These are phyloP conservation scores for Colletotrichum melonis DNA, from an alignment of 2,329 filamentous ascomycete species.

Conservation along the genomic window DNA sequence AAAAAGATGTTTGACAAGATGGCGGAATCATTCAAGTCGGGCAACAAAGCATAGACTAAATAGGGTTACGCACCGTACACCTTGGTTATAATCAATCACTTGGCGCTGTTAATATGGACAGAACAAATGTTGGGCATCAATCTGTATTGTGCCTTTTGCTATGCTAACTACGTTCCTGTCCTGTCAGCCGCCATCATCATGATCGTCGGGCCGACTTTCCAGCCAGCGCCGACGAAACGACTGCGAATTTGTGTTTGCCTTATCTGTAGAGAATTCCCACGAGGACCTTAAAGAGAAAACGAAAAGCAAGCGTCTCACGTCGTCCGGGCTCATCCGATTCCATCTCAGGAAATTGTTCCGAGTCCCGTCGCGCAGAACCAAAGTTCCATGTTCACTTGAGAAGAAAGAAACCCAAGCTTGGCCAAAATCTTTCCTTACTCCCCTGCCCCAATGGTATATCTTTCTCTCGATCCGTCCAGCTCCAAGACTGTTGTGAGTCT, in stretches of 20 bases:
- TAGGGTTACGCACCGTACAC: too few relatives aligned
- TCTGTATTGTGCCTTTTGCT: slow-evolving; percentile 32
- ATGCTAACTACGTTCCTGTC: slow-evolving; percentile 32
- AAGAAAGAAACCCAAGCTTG: slow-evolving; percentile 14
- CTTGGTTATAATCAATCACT: background rate
- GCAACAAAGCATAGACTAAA: background rate
- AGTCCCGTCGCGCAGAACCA: slow-evolving; percentile 22
- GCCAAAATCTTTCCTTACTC: slow-evolving; percentile 3
- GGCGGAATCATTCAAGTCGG: slow-evolving; percentile 8
- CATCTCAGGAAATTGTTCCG: slow-evolving; percentile 28
- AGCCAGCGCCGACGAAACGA: slow-evolving; percentile 19
- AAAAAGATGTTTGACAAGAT: slow-evolving; percentile 19
- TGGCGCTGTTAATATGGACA: too few relatives aligned
- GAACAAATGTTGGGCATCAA: slow-evolving; percentile 13
- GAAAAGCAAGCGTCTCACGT: slow-evolving; percentile 28
- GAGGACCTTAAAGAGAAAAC: slow-evolving; percentile 25
- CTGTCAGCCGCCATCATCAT: slow-evolving; percentile 26
- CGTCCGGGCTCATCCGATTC: slow-evolving; percentile 3
- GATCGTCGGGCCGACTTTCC: slow-evolving; percentile 17
- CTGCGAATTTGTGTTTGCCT: slow-evolving; percentile 10
- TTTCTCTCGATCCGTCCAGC: slow-evolving; percentile 15
- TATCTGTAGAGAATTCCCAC: slow-evolving; percentile 25
- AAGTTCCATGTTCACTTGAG: slow-evolving; percentile 20
- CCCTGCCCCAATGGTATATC: slow-evolving; percentile 31
- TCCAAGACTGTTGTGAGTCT: slow-evolving; percentile 24